A percentile compares a stretch with the other conserved stretches of the same genome.
phyloP scores from a whole-genome alignment of 2,329 filamentous ascomycete species.

The Trichophyton rubrum region DNA sequence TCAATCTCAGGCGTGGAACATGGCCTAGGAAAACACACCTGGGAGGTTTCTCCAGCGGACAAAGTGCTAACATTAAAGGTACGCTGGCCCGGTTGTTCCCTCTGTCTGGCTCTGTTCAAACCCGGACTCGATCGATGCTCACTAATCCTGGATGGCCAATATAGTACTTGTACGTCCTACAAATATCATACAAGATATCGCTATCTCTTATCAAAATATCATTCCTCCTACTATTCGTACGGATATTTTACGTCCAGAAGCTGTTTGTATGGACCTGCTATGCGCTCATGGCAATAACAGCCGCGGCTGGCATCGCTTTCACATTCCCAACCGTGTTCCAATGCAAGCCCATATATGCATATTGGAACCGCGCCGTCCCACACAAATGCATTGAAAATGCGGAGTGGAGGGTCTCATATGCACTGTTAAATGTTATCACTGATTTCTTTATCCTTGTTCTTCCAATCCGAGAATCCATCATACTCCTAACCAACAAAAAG shows the following conservation, averaged over 20 bases:
- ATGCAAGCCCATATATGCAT: slow-evolving; percentile 16
- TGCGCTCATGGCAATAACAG: slow-evolving; percentile 6
- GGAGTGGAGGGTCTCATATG: slow-evolving; percentile 16
- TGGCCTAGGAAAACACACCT: slow-evolving; percentile 22
- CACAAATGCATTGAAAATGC: slow-evolving; percentile 17
- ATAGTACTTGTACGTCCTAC: slow-evolving; percentile 7
- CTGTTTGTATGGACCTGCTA: slow-evolving; percentile 9
- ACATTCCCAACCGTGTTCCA: slow-evolving; percentile 17
- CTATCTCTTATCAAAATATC: slow-evolving; percentile 10
- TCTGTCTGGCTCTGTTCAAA: neutral
- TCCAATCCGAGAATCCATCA: slow-evolving; percentile 16
- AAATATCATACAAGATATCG: slow-evolving; percentile 8
- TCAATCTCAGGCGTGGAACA: slow-evolving; percentile 15
- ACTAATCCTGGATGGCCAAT: neutral
- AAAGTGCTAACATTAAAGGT: slow-evolving; percentile 7
- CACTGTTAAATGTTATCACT: slow-evolving; percentile 19
- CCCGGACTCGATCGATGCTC: neutral
- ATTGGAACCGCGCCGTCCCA: slow-evolving; percentile 16
- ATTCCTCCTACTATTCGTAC: slow-evolving; percentile 12
- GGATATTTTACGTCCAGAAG: slow-evolving; percentile 9
- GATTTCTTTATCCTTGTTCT: slow-evolving; percentile 18
- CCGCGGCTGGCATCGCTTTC: slow-evolving; percentile 13
- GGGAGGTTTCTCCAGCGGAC: neutral
- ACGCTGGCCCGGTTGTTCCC: neutral
- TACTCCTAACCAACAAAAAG: slow-evolving; percentile 12